These are phyloP conservation scores for Geotrichum siamense DNA, from an alignment of 1,139 yeast species.

Conservation along the genomic window DNA sequence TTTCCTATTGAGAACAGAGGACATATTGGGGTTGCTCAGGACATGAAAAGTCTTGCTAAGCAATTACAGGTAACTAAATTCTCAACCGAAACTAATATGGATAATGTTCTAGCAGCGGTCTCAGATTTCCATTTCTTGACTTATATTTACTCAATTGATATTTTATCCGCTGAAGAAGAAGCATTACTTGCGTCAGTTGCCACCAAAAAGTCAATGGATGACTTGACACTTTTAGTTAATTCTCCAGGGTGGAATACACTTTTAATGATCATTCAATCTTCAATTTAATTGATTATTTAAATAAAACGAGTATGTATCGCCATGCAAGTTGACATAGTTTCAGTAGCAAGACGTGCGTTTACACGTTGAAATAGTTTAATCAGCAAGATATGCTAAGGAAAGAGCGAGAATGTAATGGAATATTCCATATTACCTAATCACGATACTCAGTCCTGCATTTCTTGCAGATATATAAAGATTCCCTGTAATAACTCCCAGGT, in stretches of 20 bases:
- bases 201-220: slow-evolving; percentile 28
- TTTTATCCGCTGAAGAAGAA: slow-evolving; percentile 43
- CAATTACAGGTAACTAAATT: slow-evolving; percentile 42
- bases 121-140: slow-evolving; percentile 69
- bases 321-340: too few relatives aligned
- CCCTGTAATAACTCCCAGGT: too few relatives aligned
- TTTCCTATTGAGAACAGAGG: slow-evolving; percentile 79
- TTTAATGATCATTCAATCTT: slow-evolving; percentile 42
- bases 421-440: slow-evolving; percentile 1
- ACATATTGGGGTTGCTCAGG: slow-evolving; percentile 67
- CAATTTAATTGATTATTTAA: too few relatives aligned
- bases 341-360: too few relatives aligned
- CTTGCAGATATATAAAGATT: too few relatives aligned
- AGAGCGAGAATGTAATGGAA: slow-evolving; percentile 10
- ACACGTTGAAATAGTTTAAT: too few relatives aligned
- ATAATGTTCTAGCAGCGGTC: slow-evolving; percentile 30
- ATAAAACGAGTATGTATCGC: too few relatives aligned
- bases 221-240: slow-evolving; percentile 51
- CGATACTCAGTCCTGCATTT: background rate
- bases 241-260: slow-evolving; percentile 74
- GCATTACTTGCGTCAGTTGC: slow-evolving; percentile 28
- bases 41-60: slow-evolving; percentile 43
- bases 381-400: too few relatives aligned
- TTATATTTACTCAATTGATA: slow-evolving; percentile 48
- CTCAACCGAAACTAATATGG: slow-evolving; percentile 32